Conservation (phyloP, 441 rosid genomes). For the Erysimum cheiri region DNA sequence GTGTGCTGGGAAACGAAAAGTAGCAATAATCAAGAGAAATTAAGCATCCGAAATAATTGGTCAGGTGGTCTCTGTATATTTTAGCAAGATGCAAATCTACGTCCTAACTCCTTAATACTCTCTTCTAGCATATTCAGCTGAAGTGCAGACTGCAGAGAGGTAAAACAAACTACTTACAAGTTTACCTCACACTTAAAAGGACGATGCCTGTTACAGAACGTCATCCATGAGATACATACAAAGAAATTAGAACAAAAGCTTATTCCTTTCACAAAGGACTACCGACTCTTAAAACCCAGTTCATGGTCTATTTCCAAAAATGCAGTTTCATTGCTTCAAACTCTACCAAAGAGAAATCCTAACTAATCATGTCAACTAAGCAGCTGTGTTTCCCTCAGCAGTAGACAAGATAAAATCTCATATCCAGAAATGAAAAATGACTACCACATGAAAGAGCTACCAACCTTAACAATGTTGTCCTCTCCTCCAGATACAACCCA, state of each 20-base stretch:
- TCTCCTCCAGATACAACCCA: constrained; percentile 99
- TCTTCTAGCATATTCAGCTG: constrained; percentile 1
- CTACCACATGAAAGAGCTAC: constrained; percentile 31
- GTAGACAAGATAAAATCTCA: constrained; percentile 55
- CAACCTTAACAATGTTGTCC: constrained; percentile 94
- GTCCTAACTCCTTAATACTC: background rate
- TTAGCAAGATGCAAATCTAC: background rate
- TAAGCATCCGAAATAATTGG: constrained; percentile 1
- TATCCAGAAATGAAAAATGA: constrained; percentile 1
- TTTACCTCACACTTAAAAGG: constrained; percentile 1
- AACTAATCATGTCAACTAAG: background rate
- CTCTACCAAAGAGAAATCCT: constrained; percentile 42
- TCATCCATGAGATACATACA: constrained; percentile 6
- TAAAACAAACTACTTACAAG: background rate
- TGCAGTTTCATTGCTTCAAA: constrained; percentile 78
- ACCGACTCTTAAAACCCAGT: background rate
- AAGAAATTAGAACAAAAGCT: background rate
- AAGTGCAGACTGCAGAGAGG: background rate
- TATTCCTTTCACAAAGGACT: constrained; percentile 5
- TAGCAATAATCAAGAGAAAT: background rate
- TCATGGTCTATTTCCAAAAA: background rate
- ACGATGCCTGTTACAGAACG: background rate
- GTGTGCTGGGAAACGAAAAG: constrained; percentile 21
- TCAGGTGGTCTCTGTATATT: background rate
- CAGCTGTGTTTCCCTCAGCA: background rate